Conservation (phyloP, 1,284 basidiomycete genomes). For the Boletus semigastroideus region DNA sequence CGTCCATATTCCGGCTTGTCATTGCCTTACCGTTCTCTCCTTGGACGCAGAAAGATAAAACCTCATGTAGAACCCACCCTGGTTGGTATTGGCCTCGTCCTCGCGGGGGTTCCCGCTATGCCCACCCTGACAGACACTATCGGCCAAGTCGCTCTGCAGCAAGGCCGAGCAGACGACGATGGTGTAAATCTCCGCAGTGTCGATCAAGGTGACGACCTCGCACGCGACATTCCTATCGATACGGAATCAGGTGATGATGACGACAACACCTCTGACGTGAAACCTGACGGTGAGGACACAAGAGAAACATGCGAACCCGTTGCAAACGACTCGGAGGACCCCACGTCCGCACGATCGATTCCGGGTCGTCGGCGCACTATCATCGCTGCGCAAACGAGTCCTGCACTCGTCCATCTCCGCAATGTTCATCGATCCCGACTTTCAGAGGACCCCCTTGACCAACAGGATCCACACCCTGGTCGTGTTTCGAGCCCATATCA, state of each 20-base stretch:
- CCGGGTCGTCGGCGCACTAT: conserved; percentile 46
- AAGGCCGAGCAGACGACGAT: conserved; percentile 72
- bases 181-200: conserved; percentile 48
- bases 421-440: conserved; percentile 51
- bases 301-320: conserved; percentile 4
- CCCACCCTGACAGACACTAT: conserved; percentile 70
- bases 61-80: conserved; percentile 72
- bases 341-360: conserved; percentile 12
- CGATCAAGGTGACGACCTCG: conserved; percentile 43
- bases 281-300: conserved; percentile 26
- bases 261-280: conserved; percentile 30
- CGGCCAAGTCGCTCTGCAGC: conserved; percentile 87
- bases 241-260: conserved; percentile 42
- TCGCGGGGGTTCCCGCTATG: conserved; percentile 79
- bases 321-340: conserved; percentile 27
- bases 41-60: conserved; percentile 66
- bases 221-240: conserved; percentile 9
- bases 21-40: conserved; percentile 47
- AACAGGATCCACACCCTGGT: conserved; percentile 51
- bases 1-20: conserved; percentile 65
- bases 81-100: conserved; percentile 83
- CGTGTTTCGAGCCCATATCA: conserved; percentile 50
- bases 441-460: conserved; percentile 73
- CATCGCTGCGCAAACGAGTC: conserved; percentile 68
- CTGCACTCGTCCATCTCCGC: conserved; percentile 59